A percentile compares a stretch with the other conserved stretches of the same genome.
Evolutionary conservation across 352 stramenopile genomes (phyloP).

Genomic region (Globisporangium apiculatum): DNA sequence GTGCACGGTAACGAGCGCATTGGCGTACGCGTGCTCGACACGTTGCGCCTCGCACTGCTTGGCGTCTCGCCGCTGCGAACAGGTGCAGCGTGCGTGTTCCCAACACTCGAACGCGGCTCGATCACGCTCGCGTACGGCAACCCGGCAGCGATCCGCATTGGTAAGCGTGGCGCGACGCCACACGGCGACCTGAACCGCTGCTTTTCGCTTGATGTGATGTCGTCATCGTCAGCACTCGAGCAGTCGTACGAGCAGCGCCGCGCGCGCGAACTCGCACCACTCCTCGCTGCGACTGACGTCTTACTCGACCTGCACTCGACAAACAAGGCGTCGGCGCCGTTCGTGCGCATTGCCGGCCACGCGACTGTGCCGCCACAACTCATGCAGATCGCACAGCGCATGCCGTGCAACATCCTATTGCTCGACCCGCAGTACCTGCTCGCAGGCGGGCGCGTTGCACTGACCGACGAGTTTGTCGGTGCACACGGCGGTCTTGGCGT

Average conservation of each 20-base stretch:
- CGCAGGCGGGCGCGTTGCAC: constrained; percentile 41
- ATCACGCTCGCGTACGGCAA: constrained; percentile 68
- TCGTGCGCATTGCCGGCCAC: constrained; percentile 51
- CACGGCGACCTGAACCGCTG: constrained; percentile 68
- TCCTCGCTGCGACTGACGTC: constrained; percentile 45
- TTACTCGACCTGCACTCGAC: constrained; percentile 74
- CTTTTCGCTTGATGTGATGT: constrained; percentile 36
- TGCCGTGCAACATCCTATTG: constrained; percentile 53
- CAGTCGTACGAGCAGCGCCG: constrained; percentile 41
- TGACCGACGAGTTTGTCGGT: constrained; percentile 71
- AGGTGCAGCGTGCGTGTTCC: constrained; percentile 7
- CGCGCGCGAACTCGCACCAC: constrained; percentile 43
- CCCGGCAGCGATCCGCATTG: constrained; percentile 36
- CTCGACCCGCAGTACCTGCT: constrained; percentile 57
- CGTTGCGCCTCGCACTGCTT: constrained; percentile 41
- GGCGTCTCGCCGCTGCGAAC: constrained; percentile 13
- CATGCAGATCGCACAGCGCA: constrained; percentile 22
- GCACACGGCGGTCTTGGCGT: constrained; percentile 47
- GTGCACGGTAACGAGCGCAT: constrained; percentile 78
- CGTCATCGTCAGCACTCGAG: not conserved
- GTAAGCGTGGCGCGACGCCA: constrained; percentile 38
- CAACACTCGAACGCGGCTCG: constrained; percentile 24
- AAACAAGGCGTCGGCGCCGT: constrained; percentile 66
- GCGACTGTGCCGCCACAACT: constrained; percentile 17
- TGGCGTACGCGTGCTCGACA: constrained; percentile 52